phyloP scores from a whole-genome alignment of 495 filamentous ascomycete genomes.

The Aspergillus campestris region DNA sequence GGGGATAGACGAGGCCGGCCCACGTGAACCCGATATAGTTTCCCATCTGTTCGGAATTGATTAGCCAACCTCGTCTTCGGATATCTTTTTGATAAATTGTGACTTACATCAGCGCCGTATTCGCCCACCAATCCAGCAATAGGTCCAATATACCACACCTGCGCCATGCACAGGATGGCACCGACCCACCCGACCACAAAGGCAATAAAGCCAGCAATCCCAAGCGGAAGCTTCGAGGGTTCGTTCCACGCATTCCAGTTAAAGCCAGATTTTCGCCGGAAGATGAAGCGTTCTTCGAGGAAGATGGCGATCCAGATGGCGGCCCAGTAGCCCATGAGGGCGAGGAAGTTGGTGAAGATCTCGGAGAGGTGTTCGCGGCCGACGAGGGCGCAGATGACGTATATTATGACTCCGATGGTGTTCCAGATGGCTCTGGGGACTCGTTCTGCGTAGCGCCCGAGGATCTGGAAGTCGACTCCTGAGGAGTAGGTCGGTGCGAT shows the following conservation, averaged over 20 bases:
- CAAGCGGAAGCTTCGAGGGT: conserved; percentile 49
- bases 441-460: conserved; percentile 46
- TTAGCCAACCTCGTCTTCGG: conserved; percentile 4
- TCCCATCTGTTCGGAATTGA: conserved; percentile 31
- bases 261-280: conserved; percentile 43
- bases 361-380: conserved; percentile 52
- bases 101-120: conserved; percentile 50
- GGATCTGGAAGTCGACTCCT: conserved; percentile 60
- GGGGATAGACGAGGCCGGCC: conserved; percentile 41
- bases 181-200: conserved; percentile 66
- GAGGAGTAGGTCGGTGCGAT: conserved; percentile 62
- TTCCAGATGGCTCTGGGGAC: conserved; percentile 60
- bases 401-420: conserved; percentile 49
- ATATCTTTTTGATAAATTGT: neutral
- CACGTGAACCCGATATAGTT: conserved; percentile 44
- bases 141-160: conserved; percentile 61
- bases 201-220: conserved; percentile 50
- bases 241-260: conserved; percentile 58
- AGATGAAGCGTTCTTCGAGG: conserved; percentile 56
- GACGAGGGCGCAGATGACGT: conserved; percentile 54
- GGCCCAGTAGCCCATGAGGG: conserved; percentile 69
- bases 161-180: conserved; percentile 61
- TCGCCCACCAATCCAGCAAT: conserved; percentile 48
- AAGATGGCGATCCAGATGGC: conserved; percentile 57
- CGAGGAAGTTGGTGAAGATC: conserved; percentile 65